phyloP scores from a whole-genome alignment of 306 rosid genomes.

The Nissolia schottii region DNA sequence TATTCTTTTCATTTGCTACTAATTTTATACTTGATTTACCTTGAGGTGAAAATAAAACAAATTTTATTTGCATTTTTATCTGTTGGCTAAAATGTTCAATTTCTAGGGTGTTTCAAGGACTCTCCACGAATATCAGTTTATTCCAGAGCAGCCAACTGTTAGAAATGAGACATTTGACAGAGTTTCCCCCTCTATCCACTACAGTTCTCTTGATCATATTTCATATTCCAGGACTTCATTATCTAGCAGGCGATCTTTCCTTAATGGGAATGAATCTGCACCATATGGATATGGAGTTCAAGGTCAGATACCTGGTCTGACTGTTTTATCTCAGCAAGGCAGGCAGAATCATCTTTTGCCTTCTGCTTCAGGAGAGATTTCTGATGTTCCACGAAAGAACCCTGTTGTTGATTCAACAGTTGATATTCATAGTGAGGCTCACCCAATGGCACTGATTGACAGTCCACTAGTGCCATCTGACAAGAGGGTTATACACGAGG shows the following conservation, averaged over 20 bases:
- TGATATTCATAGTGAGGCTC: constrained; percentile 38
- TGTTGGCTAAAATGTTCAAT: constrained; percentile 13
- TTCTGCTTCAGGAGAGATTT: constrained; percentile 42
- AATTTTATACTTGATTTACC: background rate
- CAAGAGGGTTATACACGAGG: constrained; percentile 38
- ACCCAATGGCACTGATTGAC: constrained; percentile 42
- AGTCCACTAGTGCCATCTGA: constrained; percentile 39
- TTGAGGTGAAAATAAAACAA: background rate
- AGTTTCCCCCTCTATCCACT: constrained; percentile 37
- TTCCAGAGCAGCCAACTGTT: constrained; percentile 73
- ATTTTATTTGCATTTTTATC: background rate
- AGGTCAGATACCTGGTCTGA: constrained; percentile 44
- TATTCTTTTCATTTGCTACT: constrained; percentile 5
- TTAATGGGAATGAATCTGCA: constrained; percentile 42
- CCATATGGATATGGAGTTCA: constrained; percentile 46
- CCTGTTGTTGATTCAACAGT: constrained; percentile 30
- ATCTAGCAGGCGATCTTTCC: constrained; percentile 30
- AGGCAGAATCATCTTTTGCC: constrained; percentile 36
- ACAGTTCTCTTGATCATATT: constrained; percentile 40
- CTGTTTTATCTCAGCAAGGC: constrained; percentile 48
- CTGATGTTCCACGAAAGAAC: constrained; percentile 31
- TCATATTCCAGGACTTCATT: constrained; percentile 38
- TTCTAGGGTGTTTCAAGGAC: constrained; percentile 55
- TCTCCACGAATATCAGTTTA: constrained; percentile 71
- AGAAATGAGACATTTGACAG: constrained; percentile 48